These are phyloP conservation scores for Paxillus ammoniavirescens DNA, from an alignment of 768 basidiomycete species.

Conservation along the genomic window DNA sequence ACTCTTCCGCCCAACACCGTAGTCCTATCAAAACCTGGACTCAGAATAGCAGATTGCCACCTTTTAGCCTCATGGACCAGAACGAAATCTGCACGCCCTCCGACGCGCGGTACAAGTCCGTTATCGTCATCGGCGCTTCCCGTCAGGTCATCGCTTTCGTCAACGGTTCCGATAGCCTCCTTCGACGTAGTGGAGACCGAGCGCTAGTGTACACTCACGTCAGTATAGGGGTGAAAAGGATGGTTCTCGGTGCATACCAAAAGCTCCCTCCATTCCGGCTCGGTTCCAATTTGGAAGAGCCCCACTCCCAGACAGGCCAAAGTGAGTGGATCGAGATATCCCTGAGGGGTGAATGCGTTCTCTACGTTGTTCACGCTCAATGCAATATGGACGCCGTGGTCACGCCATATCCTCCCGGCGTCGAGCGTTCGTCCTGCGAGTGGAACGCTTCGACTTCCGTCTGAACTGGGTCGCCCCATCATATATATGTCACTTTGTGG, in stretches of 20 bases:
- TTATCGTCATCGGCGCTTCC: neutral
- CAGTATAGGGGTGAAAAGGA: neutral
- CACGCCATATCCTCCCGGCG: constrained; percentile 44
- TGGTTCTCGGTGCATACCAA: constrained; percentile 37
- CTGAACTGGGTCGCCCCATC: constrained; percentile 45
- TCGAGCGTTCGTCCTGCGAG: constrained; percentile 54
- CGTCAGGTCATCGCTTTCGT: constrained; percentile 2
- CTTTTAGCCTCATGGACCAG: constrained; percentile 49
- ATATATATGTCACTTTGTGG: constrained; percentile 70
- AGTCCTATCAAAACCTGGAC: constrained; percentile 36
- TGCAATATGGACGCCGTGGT: constrained; percentile 48
- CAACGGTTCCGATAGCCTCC: constrained; percentile 40
- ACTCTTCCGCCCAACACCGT: constrained; percentile 15
- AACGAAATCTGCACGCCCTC: constrained; percentile 56
- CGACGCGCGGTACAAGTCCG: constrained; percentile 36
- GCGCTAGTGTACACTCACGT: constrained; percentile 34
- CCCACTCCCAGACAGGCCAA: constrained; percentile 58
- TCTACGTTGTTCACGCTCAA: constrained; percentile 65
- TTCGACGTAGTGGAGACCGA: constrained; percentile 54
- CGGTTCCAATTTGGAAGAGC: constrained; percentile 57
- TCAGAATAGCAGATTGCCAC: constrained; percentile 47
- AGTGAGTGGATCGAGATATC: constrained; percentile 58
- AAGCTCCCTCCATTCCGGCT: constrained; percentile 43
- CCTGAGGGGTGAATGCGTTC: constrained; percentile 71
- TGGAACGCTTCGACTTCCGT: constrained; percentile 26